Conservation (phyloP, 208 protist species). For the Entamoeba invadens region DNA sequence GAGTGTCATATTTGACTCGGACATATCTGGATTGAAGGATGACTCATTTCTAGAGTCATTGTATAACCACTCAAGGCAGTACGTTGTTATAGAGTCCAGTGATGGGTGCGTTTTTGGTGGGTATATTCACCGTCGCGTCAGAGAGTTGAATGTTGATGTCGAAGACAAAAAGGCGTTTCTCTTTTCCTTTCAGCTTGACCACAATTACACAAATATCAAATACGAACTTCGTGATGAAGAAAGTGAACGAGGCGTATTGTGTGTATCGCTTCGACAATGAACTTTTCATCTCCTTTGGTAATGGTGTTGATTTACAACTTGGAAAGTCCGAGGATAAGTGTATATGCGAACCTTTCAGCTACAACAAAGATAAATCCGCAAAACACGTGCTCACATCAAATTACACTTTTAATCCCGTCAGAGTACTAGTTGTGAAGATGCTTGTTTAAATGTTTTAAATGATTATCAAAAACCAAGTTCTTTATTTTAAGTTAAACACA, state of each 20-base stretch:
- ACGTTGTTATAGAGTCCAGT: not conserved
- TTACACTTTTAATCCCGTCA: not conserved
- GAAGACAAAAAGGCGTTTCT: not conserved
- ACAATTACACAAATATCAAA: not conserved
- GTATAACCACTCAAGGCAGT: not conserved
- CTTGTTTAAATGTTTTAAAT: no score
- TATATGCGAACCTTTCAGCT: not conserved
- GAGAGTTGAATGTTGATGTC: not conserved
- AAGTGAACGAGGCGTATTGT: not conserved
- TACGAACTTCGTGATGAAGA: not conserved
- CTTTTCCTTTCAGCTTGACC: not conserved
- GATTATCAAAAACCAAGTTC: no score
- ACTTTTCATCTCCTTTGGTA: not conserved
- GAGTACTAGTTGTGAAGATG: not conserved
- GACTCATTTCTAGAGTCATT: not conserved
- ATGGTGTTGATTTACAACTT: not conserved
- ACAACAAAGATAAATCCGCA: not conserved
- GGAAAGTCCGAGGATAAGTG: not conserved
- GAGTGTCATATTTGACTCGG: not conserved
- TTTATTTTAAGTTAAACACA: no score
- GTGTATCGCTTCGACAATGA: not conserved
- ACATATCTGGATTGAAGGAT: not conserved
- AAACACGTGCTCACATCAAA: not conserved
- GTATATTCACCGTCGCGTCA: not conserved
- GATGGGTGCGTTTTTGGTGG: not conserved